Evolutionary conservation across 2,329 filamentous ascomycete genomes (phyloP).

Genomic region (Phoma sp.): DNA sequence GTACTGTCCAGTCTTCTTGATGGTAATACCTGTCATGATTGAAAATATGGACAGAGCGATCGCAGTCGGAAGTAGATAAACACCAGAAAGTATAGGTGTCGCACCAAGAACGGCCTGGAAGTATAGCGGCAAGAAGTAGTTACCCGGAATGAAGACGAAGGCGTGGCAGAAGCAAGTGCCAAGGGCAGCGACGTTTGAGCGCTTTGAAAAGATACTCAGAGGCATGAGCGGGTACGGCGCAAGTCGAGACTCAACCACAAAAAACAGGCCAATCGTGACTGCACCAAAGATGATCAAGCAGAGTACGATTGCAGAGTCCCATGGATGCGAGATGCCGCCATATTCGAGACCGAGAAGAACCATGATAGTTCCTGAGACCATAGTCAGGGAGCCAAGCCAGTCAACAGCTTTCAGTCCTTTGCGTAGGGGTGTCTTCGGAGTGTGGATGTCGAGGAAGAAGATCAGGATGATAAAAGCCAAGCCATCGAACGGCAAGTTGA

Average conservation of each 20-base stretch:
- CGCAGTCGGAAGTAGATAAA: conserved; percentile 76
- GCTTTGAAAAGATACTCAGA: conserved; percentile 70
- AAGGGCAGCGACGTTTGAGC: conserved; percentile 72
- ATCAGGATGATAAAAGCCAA: conserved; percentile 63
- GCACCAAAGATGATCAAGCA: conserved; percentile 79
- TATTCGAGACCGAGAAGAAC: conserved; percentile 86
- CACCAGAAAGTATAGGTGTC: conserved; percentile 73
- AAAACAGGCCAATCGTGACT: conserved; percentile 69
- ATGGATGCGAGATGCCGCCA: conserved; percentile 77
- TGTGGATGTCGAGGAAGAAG: conserved; percentile 72
- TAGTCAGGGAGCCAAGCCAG: conserved; percentile 69
- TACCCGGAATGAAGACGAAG: conserved; percentile 77
- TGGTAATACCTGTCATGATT: conserved; percentile 61
- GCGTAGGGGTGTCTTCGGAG: conserved; percentile 67
- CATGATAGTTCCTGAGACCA: conserved; percentile 84
- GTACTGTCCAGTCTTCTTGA: conserved; percentile 57
- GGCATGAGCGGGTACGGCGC: conserved; percentile 83
- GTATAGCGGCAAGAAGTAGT: conserved; percentile 85
- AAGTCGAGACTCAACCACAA: conserved; percentile 74
- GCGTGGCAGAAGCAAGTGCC: conserved; percentile 75
- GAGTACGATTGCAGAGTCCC: conserved; percentile 76
- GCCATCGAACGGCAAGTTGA: conserved; percentile 71
- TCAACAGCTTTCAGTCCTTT: conserved; percentile 70
- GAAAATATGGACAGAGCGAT: conserved; percentile 71
- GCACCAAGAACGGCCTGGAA: conserved; percentile 78